Base-by-base conservation (phyloP, 2,329 filamentous ascomycete genomes). In the Macroventuria anomochaeta region DNA sequence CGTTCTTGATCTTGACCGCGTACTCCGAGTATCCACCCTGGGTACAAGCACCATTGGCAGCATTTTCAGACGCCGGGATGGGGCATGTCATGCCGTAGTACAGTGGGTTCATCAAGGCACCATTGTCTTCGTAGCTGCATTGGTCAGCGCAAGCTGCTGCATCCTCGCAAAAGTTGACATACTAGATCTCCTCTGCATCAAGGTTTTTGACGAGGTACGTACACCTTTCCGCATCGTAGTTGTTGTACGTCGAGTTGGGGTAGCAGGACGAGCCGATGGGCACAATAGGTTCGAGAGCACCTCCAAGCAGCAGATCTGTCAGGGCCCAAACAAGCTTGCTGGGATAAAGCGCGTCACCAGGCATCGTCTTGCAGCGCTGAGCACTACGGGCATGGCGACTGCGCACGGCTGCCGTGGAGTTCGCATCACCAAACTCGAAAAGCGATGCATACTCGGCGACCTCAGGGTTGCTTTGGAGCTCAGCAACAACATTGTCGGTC, bases 381-480 rank as follows among this genome's bases (percentile, higher is more conserved):
- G 59, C 15, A 18, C 48, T 50, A 8, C 55, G 58, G 26, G 52
- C 39, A 10, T 59, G 57, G 21, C 60, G 57, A 28, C 52, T 20
- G 17, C 33, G 47, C 23, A 18, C 32, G 7, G 53, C 33, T 29
- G 32, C 15, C 3, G 52, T 36, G 7, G 60, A 52, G 7, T 63
- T 55, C 3, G 47, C 40, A 40, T 69, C 61, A 12, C 53, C 67
- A 28, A 71, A 83, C 70, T 40, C 80, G 77, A 50, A 66, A 1
- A 68, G 53, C 6, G 61, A 57, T 18, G 64, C 67, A 46, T 65
- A 64, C 20, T 66, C 46, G 1, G 62, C 53, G 13, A 64, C 49
- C 13, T 57, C 48, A 5, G 56, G 46, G 32, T 63, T 61, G n/a
- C 46, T 42, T 18, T 57, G 54, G 13, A 70, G 55, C 13, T 59